Conservation (phyloP, 805 yeast species). For the Yamadazyma akitaensis region DNA sequence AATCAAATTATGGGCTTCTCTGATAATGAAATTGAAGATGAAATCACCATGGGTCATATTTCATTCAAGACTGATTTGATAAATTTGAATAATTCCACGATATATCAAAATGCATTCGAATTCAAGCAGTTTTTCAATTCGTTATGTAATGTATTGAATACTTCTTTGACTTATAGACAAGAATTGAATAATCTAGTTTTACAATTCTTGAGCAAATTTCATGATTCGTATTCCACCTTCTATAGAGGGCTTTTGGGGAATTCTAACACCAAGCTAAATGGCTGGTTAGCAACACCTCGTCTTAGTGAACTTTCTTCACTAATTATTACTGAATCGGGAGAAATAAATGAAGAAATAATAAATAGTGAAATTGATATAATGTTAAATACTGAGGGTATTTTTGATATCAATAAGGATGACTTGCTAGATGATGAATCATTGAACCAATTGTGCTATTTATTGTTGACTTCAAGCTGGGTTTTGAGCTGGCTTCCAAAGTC, state of each 20-base stretch:
- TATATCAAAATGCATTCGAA: slow-evolving; percentile 43
- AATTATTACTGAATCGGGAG: slow-evolving; percentile 15
- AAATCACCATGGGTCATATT: neutral
- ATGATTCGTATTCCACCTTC: slow-evolving; percentile 30
- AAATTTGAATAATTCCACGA: slow-evolving; percentile 10
- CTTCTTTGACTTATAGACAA: slow-evolving; percentile 53
- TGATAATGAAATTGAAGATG: slow-evolving; percentile 4
- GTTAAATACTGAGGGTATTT: slow-evolving; percentile 18
- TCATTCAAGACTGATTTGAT: slow-evolving; percentile 3
- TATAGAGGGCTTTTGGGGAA: slow-evolving; percentile 32
- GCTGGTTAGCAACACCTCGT: slow-evolving; percentile 33
- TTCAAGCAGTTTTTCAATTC: slow-evolving; percentile 47
- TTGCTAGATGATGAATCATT: slow-evolving; percentile 52
- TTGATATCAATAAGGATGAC: slow-evolving; percentile 43
- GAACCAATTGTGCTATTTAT: slow-evolving; percentile 49
- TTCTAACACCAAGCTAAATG: slow-evolving; percentile 10
- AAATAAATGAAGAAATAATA: slow-evolving; percentile 13
- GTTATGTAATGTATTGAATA: slow-evolving; percentile 53
- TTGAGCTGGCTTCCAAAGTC: slow-evolving; percentile 57
- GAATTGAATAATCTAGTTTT: slow-evolving; percentile 50
- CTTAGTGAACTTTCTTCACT: slow-evolving; percentile 20
- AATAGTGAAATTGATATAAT: slow-evolving; percentile 27
- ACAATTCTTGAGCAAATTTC: slow-evolving; percentile 33
- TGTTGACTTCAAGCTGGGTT: slow-evolving; percentile 55
- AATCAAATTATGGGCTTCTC: slow-evolving; percentile 32